A percentile compares a stretch with the other conserved stretches of the same genome.
These are phyloP conservation scores for Coniochaeta prunicola DNA, from an alignment of 2,329 filamentous ascomycete species.

Conservation along the genomic window DNA sequence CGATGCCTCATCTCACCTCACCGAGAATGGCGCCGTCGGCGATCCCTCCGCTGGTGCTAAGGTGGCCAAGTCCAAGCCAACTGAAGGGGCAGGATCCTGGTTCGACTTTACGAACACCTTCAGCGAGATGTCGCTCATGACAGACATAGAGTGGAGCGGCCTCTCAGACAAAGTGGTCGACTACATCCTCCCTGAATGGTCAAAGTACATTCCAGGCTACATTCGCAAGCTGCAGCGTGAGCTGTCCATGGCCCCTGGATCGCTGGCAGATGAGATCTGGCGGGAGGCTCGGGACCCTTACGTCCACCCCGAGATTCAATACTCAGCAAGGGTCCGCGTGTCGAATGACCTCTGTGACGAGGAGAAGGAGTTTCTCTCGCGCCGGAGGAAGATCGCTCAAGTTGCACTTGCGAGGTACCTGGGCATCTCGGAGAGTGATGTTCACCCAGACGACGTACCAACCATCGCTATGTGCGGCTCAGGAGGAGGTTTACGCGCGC, in stretches of 20 bases:
- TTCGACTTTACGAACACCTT: constrained; percentile 37
- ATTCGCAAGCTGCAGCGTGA: constrained; percentile 80
- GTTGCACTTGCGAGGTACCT: constrained; percentile 78
- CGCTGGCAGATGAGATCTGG: constrained; percentile 91
- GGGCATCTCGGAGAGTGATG: constrained; percentile 64
- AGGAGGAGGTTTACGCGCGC: constrained; percentile 79
- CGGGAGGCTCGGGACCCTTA: constrained; percentile 76
- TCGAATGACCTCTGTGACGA: constrained; percentile 76
- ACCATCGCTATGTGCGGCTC: constrained; percentile 92
- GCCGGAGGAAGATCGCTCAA: constrained; percentile 60
- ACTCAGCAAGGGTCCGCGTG: constrained; percentile 74
- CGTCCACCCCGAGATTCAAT: constrained; percentile 80
- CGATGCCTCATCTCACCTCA: neutral
- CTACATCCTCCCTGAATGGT: constrained; percentile 77
- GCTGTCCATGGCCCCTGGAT: constrained; percentile 79
- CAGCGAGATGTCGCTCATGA: constrained; percentile 44
- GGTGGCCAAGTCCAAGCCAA: constrained; percentile 10
- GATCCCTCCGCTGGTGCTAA: neutral
- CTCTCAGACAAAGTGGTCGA: constrained; percentile 56
- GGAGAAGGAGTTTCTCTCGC: constrained; percentile 66
- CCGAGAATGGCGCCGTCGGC: constrained; percentile 11
- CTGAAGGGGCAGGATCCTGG: constrained; percentile 31
- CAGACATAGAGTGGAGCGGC: constrained; percentile 47
- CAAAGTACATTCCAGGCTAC: constrained; percentile 65
- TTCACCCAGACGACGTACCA: constrained; percentile 91